Base-by-base conservation (phyloP, 441 rosid species). In the Cnidoscolus chayamansa region DNA sequence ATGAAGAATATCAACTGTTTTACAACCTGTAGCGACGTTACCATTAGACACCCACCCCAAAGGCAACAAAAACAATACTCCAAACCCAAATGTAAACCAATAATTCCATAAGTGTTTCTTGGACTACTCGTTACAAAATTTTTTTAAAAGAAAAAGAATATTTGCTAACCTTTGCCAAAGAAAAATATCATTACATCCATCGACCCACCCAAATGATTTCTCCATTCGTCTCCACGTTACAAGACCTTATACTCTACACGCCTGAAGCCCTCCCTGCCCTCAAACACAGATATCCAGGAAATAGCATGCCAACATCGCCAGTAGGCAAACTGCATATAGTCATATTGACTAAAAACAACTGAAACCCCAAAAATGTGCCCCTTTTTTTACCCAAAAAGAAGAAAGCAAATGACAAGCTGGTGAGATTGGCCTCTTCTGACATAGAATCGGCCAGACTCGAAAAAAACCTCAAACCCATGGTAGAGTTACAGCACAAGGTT, bases 301-400 rank as follows among this genome's bases (percentile, higher is more conserved):
- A 20, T 56, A 20, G 51, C 40, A 55, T 45, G 47, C 45, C 72
- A 54, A 13, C 50, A 40, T 49, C 50, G 32, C 50, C 32, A 48
- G 25, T 1, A 58, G 56, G 68, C 45, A 43, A 7, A 35, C 3
- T 8, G 12, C 37, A n/a, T 7, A 5, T 13, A 2, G 25, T 25
- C 40, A 54, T 49, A n/a, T 30, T 2, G 6, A 68, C 56, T 43
- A 4, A 30, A 35, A 35, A 35, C 37, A 2, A 19, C 7, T 8
- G 25, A 35, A 11, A 32, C 65, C 63, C 17, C 37, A 2, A 2
- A 2, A 35, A 35, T 20, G 19, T 48, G 30, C 93, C 95, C 0
- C 91, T 94, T 0, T 85, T 88, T 0, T 81, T 83, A 58, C 90
- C 92, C 68, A 82, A 72, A 19, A 84, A 80, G 50, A 86, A 89